Evolutionary conservation across 2,329 filamentous ascomycete species (phyloP), one percentile per base, ranked within the genome.

Genomic region (Hypoxylon sp.): DNA sequence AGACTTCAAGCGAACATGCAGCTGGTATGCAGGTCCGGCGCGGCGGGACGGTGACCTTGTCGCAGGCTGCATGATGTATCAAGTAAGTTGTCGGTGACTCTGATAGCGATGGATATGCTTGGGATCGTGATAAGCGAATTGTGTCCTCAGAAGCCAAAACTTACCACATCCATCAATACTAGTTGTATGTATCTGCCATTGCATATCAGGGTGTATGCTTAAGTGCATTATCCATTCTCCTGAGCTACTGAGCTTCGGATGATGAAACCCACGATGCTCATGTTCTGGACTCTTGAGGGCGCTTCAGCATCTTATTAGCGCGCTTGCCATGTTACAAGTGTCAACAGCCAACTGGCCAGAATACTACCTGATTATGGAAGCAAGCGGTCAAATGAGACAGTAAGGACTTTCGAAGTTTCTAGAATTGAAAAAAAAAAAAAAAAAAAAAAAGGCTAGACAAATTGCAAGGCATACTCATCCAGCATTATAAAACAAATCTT

Each of bases 51-150:
- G 35, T 36, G 26, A 37, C 19, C 11, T 25, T 25, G 37, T 37
- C 44, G 32, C 35, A 40, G 13, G 7, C 31, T 48, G 47, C 47
- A 51, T 52, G 35, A 53, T 17, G 6, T 4, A 50, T 30, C 29
- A 50, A 44, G 46, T 38, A 21, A 19, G n/a, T n/a, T n/a, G n/a
- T n/a, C n/a, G n/a, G n/a, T n/a, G n/a, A n/a, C n/a, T n/a, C n/a
- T n/a, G n/a, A n/a, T n/a, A n/a, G n/a, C n/a, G 40, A 34, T 42
- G 11, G 30, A 17, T 32, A 20, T 36, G 47, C 49, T 37, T 46
- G 15, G 47, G 15, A 49, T 41, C 7, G 27, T 3, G 23, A 51
- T 34, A 36, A 34, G 5, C 17, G 29, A 32, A 13, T 37, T 21
- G 21, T 53, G 50, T 38, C 43, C 31, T 16, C 42, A 32, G 27